Evolutionary conservation across 202 grass and related monocot species (phyloP).

Genomic region (Schoenoplectus tabernaemontani): DNA sequence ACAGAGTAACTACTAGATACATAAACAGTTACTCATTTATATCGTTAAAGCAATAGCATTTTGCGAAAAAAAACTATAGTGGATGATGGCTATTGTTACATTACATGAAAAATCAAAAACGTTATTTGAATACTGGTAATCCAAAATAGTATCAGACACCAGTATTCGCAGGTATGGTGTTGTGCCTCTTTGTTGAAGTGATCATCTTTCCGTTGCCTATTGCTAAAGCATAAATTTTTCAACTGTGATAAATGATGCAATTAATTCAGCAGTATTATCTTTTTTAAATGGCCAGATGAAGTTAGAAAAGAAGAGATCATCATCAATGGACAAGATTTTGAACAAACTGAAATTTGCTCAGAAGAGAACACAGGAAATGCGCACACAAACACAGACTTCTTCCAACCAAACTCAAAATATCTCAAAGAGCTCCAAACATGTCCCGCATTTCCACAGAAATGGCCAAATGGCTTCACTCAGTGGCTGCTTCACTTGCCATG

Average conservation of each 20-base stretch:
- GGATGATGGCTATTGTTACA: not conserved
- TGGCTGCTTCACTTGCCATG: slow-evolving; percentile 88
- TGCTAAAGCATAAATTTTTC: not conserved
- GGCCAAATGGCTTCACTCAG: slow-evolving; percentile 62
- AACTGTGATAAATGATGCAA: too few species aligned
- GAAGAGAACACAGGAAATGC: slow-evolving; percentile 72
- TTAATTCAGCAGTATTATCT: not conserved
- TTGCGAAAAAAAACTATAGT: not conserved
- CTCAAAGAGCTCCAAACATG: slow-evolving; percentile 37
- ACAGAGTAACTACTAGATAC: not conserved
- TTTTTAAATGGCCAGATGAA: slow-evolving; percentile 49
- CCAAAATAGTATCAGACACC: not conserved
- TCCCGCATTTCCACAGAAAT: slow-evolving; percentile 36
- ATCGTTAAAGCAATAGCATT: not conserved
- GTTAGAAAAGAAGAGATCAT: slow-evolving; percentile 83
- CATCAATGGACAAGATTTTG: slow-evolving; percentile 84
- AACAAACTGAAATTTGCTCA: slow-evolving; percentile 69
- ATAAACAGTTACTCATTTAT: not conserved
- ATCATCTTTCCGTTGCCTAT: not conserved
- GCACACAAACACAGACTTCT: slow-evolving; percentile 30
- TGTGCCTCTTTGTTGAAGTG: not conserved
- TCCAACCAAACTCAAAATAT: slow-evolving; percentile 37
- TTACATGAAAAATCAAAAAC: not conserved
- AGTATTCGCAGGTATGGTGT: not conserved
- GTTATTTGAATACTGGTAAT: not conserved